Evolutionary conservation across 2,329 filamentous ascomycete species (phyloP), one percentile per base, ranked within the genome.

Genomic region (Huntiella omanensis): DNA sequence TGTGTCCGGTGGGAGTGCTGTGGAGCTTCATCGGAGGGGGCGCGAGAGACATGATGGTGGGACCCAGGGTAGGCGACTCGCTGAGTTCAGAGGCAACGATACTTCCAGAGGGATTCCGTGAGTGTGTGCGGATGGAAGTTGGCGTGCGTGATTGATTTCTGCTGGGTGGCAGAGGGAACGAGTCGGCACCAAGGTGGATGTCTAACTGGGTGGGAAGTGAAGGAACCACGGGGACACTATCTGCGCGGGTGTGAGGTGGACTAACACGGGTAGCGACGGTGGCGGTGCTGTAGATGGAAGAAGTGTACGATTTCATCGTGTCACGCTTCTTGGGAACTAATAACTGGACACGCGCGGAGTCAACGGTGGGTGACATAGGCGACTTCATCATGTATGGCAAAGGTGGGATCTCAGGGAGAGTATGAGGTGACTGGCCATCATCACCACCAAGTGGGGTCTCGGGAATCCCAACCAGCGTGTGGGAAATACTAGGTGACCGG

Each of bases 381-480:
- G 45, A 47, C 33, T 43, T 37, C 16, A 40, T 19, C 45, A 33
- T 43, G 17, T 36, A 22, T 12, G 45, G n/a, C 33, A 42, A 34
- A 17, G 33, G 33, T 34, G 40, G 33, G 11, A 47, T 37, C 22
- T 43, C 39, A 11, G 48, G 48, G 33, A 32, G 12, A 8, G 34
- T 13, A 7, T 41, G 19, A 34, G 8, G 40, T 42, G 12, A 33
- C 32, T 4, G 35, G n/a, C 36, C 43, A 6, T 46, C 48, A 19
- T 37, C 28, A 5, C 37, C 40, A 22, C 34, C 28, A 5, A 33
- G 12, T 15, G 15, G 33, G 13, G 33, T 10, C 19, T 46, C 48
- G 5, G 48, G 40, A n/a, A 49, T 49, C 5, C 39, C 44, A 2
- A 36, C 38, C 3, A 49, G 48, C 28, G 15, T 36, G 4, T 43